These are phyloP conservation scores for Cnidoscolus chayamansa DNA, from an alignment of 441 rosid species.

Conservation along the genomic window DNA sequence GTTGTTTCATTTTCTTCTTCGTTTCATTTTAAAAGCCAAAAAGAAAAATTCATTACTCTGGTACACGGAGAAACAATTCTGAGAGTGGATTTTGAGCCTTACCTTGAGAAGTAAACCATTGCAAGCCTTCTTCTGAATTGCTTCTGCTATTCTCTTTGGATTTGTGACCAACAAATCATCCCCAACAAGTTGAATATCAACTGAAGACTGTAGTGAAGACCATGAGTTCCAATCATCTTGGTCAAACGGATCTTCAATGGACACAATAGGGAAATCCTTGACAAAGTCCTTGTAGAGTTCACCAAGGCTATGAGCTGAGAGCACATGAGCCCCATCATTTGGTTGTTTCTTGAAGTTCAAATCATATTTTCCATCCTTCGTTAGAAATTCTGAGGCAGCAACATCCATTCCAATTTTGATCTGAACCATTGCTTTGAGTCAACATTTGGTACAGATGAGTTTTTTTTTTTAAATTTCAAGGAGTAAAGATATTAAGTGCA, in stretches of 20 bases:
- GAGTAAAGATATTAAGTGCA: background rate
- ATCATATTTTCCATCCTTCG: conserved; percentile 77
- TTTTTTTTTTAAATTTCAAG: too few relatives aligned
- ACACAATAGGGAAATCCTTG: conserved; percentile 80
- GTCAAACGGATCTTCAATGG: conserved; percentile 95
- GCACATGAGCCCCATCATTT: conserved; percentile 76
- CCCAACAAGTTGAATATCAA: conserved; percentile 44
- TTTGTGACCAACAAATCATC: conserved; percentile 88
- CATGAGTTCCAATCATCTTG: conserved; percentile 98
- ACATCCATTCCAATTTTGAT: conserved; percentile 98
- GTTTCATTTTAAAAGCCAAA: background rate
- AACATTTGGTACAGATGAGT: conserved; percentile 3
- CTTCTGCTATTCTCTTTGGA: conserved; percentile 89
- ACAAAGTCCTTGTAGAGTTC: conserved; percentile 78
- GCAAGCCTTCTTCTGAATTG: conserved; percentile 81
- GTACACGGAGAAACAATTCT: background rate
- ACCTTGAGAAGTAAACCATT: conserved; percentile 85
- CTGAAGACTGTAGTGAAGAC: conserved; percentile 19
- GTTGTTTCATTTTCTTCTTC: background rate
- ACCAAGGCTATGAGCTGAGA: conserved; percentile 68
- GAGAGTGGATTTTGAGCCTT: too few relatives aligned
- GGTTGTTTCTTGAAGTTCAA: conserved; percentile 91
- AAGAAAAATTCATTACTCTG: background rate
- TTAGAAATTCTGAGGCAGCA: conserved; percentile 90
- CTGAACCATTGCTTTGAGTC: conserved; percentile 34